These are phyloP conservation scores for Wickerhamomyces mucosus DNA, from an alignment of 805 yeast genomes.

Conservation along the genomic window DNA sequence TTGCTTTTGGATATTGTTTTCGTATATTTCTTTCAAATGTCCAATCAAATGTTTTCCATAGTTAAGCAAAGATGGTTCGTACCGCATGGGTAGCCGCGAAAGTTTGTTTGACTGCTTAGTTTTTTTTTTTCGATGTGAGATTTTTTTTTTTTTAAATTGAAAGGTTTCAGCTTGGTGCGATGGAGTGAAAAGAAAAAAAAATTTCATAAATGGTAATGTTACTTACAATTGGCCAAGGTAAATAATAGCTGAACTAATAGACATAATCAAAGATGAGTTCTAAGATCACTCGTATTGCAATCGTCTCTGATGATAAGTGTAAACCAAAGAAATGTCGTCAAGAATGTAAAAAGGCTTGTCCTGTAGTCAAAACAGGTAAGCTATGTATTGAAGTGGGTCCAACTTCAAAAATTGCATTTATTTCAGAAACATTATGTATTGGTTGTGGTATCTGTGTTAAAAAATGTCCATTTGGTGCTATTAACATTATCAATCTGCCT, in stretches of 20 bases:
- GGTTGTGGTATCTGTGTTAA: slow-evolving; percentile 99
- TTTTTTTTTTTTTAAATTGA: background rate
- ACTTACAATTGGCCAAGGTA: background rate
- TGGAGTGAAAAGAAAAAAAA: slow-evolving; percentile 1
- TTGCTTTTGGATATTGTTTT: too few relatives aligned
- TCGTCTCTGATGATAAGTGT: slow-evolving; percentile 89
- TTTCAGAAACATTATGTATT: slow-evolving; percentile 88
- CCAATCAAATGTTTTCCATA: too few relatives aligned
- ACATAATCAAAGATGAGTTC: slow-evolving; percentile 21
- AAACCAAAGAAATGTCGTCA: slow-evolving; percentile 98
- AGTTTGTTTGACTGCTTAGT: too few relatives aligned
- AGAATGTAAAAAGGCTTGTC: slow-evolving; percentile 95
- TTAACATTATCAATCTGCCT: slow-evolving; percentile 90
- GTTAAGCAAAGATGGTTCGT: too few relatives aligned
- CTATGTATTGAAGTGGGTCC: slow-evolving; percentile 95
- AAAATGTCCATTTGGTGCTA: slow-evolving; percentile 97
- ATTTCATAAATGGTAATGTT: background rate
- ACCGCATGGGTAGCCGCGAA: too few relatives aligned
- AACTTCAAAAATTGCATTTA: slow-evolving; percentile 83
- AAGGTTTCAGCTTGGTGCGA: background rate
- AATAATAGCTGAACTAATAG: background rate
- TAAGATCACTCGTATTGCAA: slow-evolving; percentile 78
- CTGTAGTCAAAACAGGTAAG: slow-evolving; percentile 96
- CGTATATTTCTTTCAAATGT: too few relatives aligned
- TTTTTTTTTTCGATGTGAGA: slow-evolving; percentile 1